Evolutionary conservation across 108 stramenopile species (phyloP).

Genomic region (Nitzschia sp.): DNA sequence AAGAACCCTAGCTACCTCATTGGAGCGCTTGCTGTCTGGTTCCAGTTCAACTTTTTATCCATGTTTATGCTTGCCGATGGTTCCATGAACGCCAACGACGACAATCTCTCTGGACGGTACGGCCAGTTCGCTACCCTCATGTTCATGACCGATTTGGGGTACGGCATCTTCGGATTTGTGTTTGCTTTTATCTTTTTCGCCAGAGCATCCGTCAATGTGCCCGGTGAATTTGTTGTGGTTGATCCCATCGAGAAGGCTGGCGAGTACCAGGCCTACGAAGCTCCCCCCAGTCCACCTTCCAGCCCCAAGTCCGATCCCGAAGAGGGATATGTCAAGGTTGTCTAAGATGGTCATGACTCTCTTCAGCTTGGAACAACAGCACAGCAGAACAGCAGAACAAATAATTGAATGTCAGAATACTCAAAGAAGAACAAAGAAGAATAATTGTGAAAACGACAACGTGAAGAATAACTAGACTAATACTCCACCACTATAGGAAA

Average conservation of each 20-base stretch:
- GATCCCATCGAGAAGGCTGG: background rate
- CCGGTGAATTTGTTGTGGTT: background rate
- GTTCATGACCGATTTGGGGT: constrained; percentile 59
- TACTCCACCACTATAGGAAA: no score
- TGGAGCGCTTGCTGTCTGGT: constrained; percentile 41
- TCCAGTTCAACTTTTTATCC: constrained; percentile 47
- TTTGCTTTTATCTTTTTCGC: constrained; percentile 4
- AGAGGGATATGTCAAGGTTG: constrained; percentile 7
- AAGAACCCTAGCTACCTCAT: constrained; percentile 31
- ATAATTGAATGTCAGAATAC: no score
- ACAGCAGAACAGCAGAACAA: no score
- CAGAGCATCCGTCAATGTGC: background rate
- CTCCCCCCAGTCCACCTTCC: background rate
- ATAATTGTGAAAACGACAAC: no score
- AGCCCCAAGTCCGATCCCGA: background rate
- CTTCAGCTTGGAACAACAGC: no score
- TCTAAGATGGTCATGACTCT: no score
- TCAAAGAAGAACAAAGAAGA: no score
- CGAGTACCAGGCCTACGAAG: constrained; percentile 3
- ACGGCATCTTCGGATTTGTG: constrained; percentile 22
- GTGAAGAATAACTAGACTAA: no score
- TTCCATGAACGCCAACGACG: constrained; percentile 45
- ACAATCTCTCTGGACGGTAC: constrained; percentile 57
- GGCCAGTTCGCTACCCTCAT: constrained; percentile 60
- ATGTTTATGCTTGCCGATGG: constrained; percentile 52